Evolutionary conservation across 108 stramenopile species (phyloP), one percentile per base, ranked within the genome.

Genomic region (Cyclostephanos tholiformis): DNA sequence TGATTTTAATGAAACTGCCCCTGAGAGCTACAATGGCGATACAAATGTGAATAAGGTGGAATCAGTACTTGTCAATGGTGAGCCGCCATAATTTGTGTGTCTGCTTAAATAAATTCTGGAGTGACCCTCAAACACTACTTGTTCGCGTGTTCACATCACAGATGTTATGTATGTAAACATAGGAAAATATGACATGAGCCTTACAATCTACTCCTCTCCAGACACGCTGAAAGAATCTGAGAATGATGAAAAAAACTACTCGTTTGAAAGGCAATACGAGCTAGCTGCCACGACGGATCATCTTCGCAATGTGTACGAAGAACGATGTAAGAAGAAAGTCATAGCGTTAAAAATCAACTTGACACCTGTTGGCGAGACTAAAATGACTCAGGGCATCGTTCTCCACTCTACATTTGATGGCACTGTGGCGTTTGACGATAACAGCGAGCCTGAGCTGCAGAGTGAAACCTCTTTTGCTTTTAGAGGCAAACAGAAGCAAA

Each of bases 181-280:
- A 19, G 59, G 59, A 19, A 60, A 39, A 32, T 39, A 38, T 60
- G 59, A 60, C 19, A 36, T 39, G 36, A 60, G 59, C 59, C 26
- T 60, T 12, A 60, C 59, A 38, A 60, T 60, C 16, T 60, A 60
- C 59, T 60, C 59, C 16, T 60, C 59, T 9, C 59, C 59, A 17
- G 36, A 38, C 16, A 60, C 13, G 8, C 4, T 38, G 17, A 32
- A n/a, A 2, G 14, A 60, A 14, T 27, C 19, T 36, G 59, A 16
- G 3, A 30, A 2, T 2, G n/a, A 16, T 60, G 23, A 20, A 53
- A 19, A 25, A 53, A 6, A 53, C 20, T 25, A 17, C 1, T 36
- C 36, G 17, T 60, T 60, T 60, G 26, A 13, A 58, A 26, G 29
- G 36, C 16, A 36, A 38, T 30, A 60, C 35, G 59, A 60, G 29